These are phyloP conservation scores for Calonectria pauciramosa DNA, from an alignment of 2,329 filamentous ascomycete genomes.

Conservation along the genomic window DNA sequence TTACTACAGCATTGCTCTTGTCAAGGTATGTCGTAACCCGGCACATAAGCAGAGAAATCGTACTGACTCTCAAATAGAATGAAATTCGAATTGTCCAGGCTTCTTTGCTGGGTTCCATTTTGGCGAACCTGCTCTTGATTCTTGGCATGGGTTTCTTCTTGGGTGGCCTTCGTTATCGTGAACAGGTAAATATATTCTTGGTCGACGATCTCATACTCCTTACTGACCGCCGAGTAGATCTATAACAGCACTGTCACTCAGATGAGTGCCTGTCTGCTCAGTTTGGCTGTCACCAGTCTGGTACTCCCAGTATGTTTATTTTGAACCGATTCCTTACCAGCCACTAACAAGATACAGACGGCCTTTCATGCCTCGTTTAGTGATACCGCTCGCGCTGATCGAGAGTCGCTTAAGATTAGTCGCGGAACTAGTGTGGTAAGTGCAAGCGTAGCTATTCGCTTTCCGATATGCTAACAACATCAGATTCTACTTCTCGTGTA, in stretches of 20 bases:
- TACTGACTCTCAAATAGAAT: constrained; percentile 58
- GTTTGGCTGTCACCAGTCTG: constrained; percentile 90
- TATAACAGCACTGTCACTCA: constrained; percentile 97
- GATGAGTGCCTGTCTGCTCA: constrained; percentile 94
- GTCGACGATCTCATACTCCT: not conserved
- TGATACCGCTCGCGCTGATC: constrained; percentile 72
- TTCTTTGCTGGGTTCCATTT: constrained; percentile 88
- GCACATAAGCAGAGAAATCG: too few relatives aligned
- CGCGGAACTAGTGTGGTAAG: constrained; percentile 88
- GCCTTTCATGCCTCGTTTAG: constrained; percentile 92
- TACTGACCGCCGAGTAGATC: constrained; percentile 63
- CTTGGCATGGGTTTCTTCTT: constrained; percentile 92
- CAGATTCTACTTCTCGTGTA: constrained; percentile 86
- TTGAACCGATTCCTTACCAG: not conserved
- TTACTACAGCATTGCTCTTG: constrained; percentile 76
- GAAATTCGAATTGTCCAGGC: constrained; percentile 94
- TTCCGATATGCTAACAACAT: constrained; percentile 11
- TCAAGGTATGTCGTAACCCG: constrained; percentile 63
- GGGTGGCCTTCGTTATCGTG: constrained; percentile 87
- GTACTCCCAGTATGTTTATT: constrained; percentile 77
- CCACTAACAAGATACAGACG: constrained; percentile 65
- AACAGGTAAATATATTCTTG: constrained; percentile 71
- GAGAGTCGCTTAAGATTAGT: constrained; percentile 84
- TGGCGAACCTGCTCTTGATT: constrained; percentile 90
- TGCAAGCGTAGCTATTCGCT: constrained; percentile 41